Evolutionary conservation across 768 basidiomycete genomes (phyloP).

Genomic region (Termitomyces sp.): DNA sequence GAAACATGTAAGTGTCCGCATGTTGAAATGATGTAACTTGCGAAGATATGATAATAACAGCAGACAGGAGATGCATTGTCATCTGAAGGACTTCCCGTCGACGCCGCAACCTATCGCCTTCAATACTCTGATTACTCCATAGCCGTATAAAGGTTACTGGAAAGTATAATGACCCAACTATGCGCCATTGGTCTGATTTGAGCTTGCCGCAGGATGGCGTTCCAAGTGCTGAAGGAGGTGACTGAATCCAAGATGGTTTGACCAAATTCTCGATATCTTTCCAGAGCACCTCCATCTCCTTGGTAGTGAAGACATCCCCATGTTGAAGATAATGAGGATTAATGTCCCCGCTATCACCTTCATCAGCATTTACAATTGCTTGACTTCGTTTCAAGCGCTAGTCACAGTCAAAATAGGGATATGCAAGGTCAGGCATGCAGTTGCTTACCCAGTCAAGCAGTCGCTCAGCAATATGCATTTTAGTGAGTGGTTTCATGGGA

Average conservation of each 20-base stretch:
- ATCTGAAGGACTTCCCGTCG: slow-evolving; percentile 23
- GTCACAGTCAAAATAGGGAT: no score
- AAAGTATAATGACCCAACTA: slow-evolving; percentile 17
- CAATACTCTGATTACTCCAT: slow-evolving; percentile 19
- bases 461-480: no score
- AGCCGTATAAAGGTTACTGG: slow-evolving; percentile 28
- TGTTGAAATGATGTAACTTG: not conserved
- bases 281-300: slow-evolving; percentile 3
- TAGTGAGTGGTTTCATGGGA: no score
- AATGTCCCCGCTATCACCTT: no score
- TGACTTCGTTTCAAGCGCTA: no score
- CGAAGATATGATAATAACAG: slow-evolving; percentile 20
- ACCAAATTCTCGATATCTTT: slow-evolving; percentile 4
- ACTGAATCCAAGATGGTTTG: slow-evolving; percentile 22
- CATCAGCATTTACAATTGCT: no score
- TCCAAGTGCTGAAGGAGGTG: slow-evolving; percentile 16
- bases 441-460: no score
- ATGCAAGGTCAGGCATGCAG: no score
- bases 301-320: not conserved
- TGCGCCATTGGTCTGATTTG: slow-evolving; percentile 26
- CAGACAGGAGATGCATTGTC: slow-evolving; percentile 25
- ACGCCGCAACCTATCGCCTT: not conserved
- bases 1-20: not conserved
- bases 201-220: slow-evolving; percentile 16
- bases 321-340: no score